phyloP scores from a whole-genome alignment of 345 rosid species.

The Dovyalis caffra region DNA sequence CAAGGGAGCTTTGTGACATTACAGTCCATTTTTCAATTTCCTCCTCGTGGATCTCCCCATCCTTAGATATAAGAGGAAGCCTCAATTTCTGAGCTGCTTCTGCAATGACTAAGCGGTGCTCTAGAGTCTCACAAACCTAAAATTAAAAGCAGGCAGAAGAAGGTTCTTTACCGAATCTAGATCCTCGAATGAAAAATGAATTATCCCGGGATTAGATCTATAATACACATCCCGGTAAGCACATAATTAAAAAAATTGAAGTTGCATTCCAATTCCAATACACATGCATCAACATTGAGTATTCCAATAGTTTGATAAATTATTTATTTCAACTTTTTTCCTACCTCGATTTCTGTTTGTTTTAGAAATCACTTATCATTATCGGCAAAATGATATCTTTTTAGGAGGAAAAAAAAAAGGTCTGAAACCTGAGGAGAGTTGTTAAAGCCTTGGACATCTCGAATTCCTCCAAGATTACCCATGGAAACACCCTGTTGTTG shows the following conservation, averaged over 20 bases:
- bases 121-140: slow-evolving; percentile 85
- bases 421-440: slow-evolving; percentile 40
- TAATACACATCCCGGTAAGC: not conserved
- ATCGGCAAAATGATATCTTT: no score
- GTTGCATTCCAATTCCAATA: no score
- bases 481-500: slow-evolving; percentile 84
- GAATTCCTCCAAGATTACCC: slow-evolving; percentile 67
- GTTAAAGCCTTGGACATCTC: slow-evolving; percentile 81
- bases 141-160: slow-evolving; percentile 6
- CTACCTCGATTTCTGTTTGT: no score
- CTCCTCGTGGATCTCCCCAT: slow-evolving; percentile 89
- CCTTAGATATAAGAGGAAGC: slow-evolving; percentile 88
- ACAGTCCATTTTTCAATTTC: slow-evolving; percentile 92
- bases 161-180: not conserved
- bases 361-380: no score
- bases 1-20: slow-evolving; percentile 81
- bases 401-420: no score
- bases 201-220: not conserved
- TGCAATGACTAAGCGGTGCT: slow-evolving; percentile 86
- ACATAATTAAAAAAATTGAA: not conserved
- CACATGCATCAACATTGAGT: no score
- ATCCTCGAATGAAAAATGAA: not conserved
- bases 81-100: slow-evolving; percentile 96
- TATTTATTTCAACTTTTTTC: no score
- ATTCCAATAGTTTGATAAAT: no score